Conservation (phyloP, 371 early-diverging fungal genomes). For the Rhizopus stolonifer region DNA sequence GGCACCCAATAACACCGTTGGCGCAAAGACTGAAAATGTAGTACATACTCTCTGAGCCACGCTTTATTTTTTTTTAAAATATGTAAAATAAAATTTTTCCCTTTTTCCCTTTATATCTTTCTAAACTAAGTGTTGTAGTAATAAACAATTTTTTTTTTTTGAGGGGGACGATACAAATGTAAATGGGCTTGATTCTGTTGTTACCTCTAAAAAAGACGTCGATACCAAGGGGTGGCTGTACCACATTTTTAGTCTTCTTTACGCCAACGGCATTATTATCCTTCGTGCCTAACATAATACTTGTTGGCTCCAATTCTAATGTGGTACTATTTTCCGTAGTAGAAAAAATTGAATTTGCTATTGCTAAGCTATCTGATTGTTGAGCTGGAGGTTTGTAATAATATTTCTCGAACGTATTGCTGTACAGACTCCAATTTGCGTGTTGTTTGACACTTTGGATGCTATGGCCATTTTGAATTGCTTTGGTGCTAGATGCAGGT, state of each 20-base stretch:
- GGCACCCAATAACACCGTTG: too few relatives aligned
- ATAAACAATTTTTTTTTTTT: conserved; percentile 1
- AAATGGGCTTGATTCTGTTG: too few relatives aligned
- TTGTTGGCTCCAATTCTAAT: too few relatives aligned
- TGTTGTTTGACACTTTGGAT: conserved; percentile 6
- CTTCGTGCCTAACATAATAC: too few relatives aligned
- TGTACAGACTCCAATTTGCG: conserved; percentile 1
- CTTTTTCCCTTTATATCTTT: conserved; percentile 12
- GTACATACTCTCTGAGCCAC: conserved; percentile 1
- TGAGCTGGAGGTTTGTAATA: conserved; percentile 1
- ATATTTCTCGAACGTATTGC: conserved; percentile 1
- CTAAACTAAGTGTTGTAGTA: not conserved
- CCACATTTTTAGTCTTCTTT: conserved; percentile 7
- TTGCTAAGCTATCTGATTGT: not conserved
- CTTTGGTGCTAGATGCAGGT: not conserved
- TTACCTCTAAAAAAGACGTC: not conserved
- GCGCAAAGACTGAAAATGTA: too few relatives aligned
- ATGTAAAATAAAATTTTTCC: conserved; percentile 6
- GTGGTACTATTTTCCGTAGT: too few relatives aligned
- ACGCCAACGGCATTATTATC: conserved; percentile 8
- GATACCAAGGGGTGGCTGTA: conserved; percentile 5
- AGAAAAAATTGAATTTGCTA: conserved; percentile 13
- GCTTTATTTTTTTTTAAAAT: not conserved
- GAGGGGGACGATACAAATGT: not conserved
- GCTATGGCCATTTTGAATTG: not conserved